A percentile compares a stretch with the other conserved stretches of the same genome.
phyloP scores from a whole-genome alignment of 495 filamentous ascomycete species.

The Annulohypoxylon bovei region DNA sequence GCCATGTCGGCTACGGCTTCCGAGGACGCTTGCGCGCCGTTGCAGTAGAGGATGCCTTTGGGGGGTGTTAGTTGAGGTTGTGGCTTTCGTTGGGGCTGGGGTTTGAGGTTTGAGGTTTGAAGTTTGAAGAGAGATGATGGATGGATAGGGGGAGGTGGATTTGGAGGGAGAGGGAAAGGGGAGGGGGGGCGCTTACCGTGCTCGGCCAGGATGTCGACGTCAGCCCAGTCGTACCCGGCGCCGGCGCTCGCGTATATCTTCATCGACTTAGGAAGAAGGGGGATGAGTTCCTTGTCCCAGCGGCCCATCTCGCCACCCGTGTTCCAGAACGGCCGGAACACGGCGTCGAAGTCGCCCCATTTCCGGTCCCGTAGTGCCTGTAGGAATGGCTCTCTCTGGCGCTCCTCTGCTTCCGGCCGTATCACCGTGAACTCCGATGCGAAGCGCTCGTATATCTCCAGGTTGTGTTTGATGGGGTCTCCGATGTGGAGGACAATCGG shows the following conservation, averaged over 20 bases:
- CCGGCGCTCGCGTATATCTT: neutral
- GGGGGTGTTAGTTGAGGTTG: neutral
- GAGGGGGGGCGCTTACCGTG: too few species aligned
- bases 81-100: neutral
- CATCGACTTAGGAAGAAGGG: neutral
- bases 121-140: too few species aligned
- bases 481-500: neutral
- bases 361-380: neutral
- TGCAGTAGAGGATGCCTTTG: conserved; percentile 2
- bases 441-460: neutral
- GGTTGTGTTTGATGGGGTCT: neutral
- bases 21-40: neutral
- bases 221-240: neutral
- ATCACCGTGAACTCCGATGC: neutral
- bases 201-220: neutral
- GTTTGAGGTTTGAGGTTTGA: neutral
- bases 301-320: conserved; percentile 1
- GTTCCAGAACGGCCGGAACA: conserved; percentile 4
- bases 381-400: neutral
- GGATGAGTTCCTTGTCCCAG: neutral
- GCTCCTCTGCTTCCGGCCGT: conserved; percentile 1
- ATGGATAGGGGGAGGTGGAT: neutral
- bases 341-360: conserved; percentile 7
- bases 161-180: neutral
- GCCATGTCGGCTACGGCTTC: conserved; percentile 2